Base-by-base conservation (phyloP, 202 grass and related monocot genomes). In the Eragrostis tef region DNA sequence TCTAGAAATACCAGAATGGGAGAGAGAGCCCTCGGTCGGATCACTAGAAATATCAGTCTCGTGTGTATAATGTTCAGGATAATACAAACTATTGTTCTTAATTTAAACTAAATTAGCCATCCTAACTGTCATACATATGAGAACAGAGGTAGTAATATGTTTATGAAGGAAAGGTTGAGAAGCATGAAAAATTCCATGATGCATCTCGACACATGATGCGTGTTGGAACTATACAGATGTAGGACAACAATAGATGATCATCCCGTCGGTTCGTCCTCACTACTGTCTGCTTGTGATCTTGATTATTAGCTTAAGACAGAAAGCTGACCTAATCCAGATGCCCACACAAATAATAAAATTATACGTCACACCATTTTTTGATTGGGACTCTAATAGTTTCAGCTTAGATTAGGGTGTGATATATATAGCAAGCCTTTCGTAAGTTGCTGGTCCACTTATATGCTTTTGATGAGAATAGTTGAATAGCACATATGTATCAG, bases 161-260 rank as follows among this genome's bases (percentile, higher is more conserved):
- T 20, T 6, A 54, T 6, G 6, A 20, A 54, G 52, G 17, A 20
- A 54, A 20, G 19, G 52, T 17, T 6, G 16, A 17, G 48, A 53
- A 7, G 50, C 6, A 53, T 53, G 50, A 19, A 54, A 54, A 20
- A 54, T 6, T 54, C 52, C 6, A 39, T 39, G 36, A 21, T 60
- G 64, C 82, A 77, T 22, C 11, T 51, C n/a, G 39, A 51, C 72
- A 84, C 62, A 74, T 86, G 84, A 80, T 42, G 70, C 13, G 45
- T 59, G 60, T 75, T 60, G 46, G 70, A 68, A 29, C 14, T 67
- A 47, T 59, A 47, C 3, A n/a, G n/a, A 3, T 60, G 17, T 81
- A 75, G 65, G 77, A 86, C 64, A 86, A 86, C 26, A 81, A 69
- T 62, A 69, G 42, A 81, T 62, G 42, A 75, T 58, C 62, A 51